Conservation (phyloP, 2,329 filamentous ascomycete genomes). For the Cordyceps fumosorosea region DNA sequence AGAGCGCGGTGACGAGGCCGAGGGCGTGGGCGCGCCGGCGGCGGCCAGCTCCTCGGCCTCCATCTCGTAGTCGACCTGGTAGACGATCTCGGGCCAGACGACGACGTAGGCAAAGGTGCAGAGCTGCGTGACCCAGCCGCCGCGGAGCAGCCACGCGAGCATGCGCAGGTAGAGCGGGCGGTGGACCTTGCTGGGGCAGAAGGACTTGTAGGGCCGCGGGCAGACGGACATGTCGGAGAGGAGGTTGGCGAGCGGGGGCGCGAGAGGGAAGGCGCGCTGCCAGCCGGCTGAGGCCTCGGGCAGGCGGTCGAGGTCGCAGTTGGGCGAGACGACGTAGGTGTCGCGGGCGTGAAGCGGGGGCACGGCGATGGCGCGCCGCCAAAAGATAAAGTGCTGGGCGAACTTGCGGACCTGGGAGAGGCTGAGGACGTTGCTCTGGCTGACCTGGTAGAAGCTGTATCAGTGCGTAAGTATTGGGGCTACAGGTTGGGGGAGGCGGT, state of each 20-base stretch:
- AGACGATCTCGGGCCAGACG: conserved; percentile 74
- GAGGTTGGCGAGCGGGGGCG: conserved; percentile 79
- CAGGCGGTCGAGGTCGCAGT: conserved; percentile 71
- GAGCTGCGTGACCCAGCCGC: conserved; percentile 89
- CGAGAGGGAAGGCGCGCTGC: conserved; percentile 71
- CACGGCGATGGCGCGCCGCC: conserved; percentile 87
- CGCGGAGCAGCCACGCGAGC: conserved; percentile 85
- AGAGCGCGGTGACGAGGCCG: conserved; percentile 19
- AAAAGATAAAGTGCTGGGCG: conserved; percentile 90
- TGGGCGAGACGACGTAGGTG: conserved; percentile 85
- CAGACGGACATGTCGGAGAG: conserved; percentile 74
- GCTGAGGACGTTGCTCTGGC: conserved; percentile 64
- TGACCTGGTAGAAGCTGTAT: conserved; percentile 58
- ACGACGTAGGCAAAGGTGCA: conserved; percentile 87
- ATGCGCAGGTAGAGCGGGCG: conserved; percentile 84
- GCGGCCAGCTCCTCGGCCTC: conserved; percentile 54
- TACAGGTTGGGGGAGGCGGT: too few relatives aligned
- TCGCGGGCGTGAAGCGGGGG: conserved; percentile 85
- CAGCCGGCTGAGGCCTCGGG: conserved; percentile 65
- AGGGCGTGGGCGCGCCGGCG: conserved; percentile 13
- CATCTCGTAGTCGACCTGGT: conserved; percentile 67
- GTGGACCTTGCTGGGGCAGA: conserved; percentile 83
- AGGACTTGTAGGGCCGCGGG: conserved; percentile 73
- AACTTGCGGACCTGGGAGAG: conserved; percentile 78
- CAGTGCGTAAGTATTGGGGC: background rate